Conservation (phyloP, 2,329 filamentous ascomycete species). For the Epichloe aotearoae region DNA sequence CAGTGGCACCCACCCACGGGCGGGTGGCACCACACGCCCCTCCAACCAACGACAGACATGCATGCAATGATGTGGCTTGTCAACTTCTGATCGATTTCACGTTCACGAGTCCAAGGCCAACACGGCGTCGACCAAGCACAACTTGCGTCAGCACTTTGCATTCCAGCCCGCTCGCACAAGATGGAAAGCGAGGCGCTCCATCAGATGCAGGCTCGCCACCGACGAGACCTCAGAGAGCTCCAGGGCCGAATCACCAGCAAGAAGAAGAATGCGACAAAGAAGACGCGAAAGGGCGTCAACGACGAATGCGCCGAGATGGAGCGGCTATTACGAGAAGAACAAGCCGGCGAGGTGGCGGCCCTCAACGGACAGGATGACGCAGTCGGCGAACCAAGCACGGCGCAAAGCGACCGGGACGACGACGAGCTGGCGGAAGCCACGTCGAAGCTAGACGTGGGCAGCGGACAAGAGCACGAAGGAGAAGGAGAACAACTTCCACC, state of each 20-base stretch:
- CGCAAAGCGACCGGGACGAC: neutral
- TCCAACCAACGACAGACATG: no score
- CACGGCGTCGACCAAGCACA: no score
- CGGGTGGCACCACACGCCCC: no score
- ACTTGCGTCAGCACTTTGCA: no score
- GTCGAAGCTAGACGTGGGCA: neutral
- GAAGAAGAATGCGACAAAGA: conserved; percentile 93
- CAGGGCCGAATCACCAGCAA: conserved; percentile 80
- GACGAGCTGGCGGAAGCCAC: conserved; percentile 6
- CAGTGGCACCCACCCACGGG: no score
- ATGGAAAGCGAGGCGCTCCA: conserved; percentile 49
- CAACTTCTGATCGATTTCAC: no score
- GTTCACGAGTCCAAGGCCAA: no score
- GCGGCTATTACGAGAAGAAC: conserved; percentile 49
- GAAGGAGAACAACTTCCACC: no score
- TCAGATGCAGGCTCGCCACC: conserved; percentile 64
- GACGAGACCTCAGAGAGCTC: conserved; percentile 79
- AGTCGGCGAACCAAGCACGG: neutral
- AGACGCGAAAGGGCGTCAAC: conserved; percentile 61
- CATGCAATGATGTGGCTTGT: no score
- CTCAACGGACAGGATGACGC: conserved; percentile 10
- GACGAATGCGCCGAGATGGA: conserved; percentile 64
- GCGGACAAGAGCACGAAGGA: neutral
- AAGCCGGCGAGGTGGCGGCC: conserved; percentile 44
- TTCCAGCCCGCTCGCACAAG: neutral